Evolutionary conservation across 140 eudicot species (phyloP).

Genomic region (Bidens hawaiensis): DNA sequence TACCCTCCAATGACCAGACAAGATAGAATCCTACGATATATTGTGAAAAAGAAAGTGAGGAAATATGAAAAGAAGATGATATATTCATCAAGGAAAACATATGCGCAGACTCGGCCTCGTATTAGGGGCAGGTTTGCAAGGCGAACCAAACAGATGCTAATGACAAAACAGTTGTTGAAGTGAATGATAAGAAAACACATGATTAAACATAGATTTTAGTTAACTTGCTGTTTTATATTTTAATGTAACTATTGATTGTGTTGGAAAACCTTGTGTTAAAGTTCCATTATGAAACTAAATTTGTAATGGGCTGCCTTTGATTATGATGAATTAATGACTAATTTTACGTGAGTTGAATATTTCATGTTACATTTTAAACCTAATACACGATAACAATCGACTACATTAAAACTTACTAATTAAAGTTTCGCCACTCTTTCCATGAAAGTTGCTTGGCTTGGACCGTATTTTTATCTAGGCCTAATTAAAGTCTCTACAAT

Average conservation of each 20-base stretch:
- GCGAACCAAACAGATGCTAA: constrained; percentile 23
- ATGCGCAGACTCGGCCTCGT: constrained; percentile 36
- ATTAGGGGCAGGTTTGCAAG: constrained; percentile 42
- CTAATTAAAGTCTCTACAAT: no score
- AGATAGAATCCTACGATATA: constrained; percentile 33
- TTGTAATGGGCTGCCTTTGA: no score
- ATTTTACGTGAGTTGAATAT: no score
- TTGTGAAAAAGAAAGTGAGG: constrained; percentile 37
- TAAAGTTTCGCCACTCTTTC: no score
- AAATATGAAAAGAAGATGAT: constrained; percentile 31
- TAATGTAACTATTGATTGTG: background rate
- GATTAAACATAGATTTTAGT: background rate
- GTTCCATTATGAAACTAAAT: background rate
- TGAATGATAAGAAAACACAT: background rate
- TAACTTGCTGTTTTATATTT: background rate
- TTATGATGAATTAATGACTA: no score
- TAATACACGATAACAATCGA: no score
- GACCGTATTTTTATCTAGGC: no score
- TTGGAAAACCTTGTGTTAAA: background rate
- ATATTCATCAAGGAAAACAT: constrained; percentile 33
- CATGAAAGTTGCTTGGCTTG: no score
- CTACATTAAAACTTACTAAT: no score
- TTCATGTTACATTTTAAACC: no score
- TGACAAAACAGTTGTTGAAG: background rate
- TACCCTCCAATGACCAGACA: constrained; percentile 31